Base-by-base conservation (phyloP, 331 rosid genomes). In the Erythrophleum ivorense region DNA sequence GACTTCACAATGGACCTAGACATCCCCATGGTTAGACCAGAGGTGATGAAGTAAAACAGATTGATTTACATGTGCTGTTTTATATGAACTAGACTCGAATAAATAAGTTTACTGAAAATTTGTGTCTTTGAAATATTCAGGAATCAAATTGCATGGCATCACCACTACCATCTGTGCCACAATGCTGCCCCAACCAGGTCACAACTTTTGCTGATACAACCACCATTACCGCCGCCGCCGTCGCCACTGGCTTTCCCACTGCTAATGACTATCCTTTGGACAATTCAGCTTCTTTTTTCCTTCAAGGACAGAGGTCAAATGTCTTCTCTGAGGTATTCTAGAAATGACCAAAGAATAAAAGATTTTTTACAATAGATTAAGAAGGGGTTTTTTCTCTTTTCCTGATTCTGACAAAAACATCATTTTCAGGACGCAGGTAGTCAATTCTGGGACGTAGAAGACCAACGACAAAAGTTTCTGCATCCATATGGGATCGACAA, bases 381-480 rank as follows among this genome's bases (percentile, higher is more conserved):
- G 2, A 13, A 48, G 2, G 16, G 2, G 3, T 2, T 5, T 13
- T 76, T 18, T 18, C 29, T 40, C 19, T 65, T 54, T 63, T 64
- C 6, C 6, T 65, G 11, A 63, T 62, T 82, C 75, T 81, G 76
- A 70, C 84, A 87, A 84, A 81, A 45, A 84, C 66, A 68, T 89
- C 82, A 48, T 86, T 88, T 88, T 92, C 95, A 95, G 98, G 97
- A 85, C 49, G 65, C 76, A 49, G 86, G 83, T 49, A 85, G 75
- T 85, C 82, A 87, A 15, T 86, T 92, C 75, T 93, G 96, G 97
- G 98, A 90, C 54, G 80, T 73, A 68, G 98, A 93, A 84, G 97
- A 93, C 31, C 97, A 93, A 55, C 85, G 95, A 87, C 97, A 93
- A 82, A 91, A 85, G 90, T 82, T 90, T 88, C 91, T 90, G 75